Percentiles rank a stretch among this genome's conserved stretches.
Evolutionary conservation across 1,284 basidiomycete genomes (phyloP).

Genomic region (Athelia sp.): DNA sequence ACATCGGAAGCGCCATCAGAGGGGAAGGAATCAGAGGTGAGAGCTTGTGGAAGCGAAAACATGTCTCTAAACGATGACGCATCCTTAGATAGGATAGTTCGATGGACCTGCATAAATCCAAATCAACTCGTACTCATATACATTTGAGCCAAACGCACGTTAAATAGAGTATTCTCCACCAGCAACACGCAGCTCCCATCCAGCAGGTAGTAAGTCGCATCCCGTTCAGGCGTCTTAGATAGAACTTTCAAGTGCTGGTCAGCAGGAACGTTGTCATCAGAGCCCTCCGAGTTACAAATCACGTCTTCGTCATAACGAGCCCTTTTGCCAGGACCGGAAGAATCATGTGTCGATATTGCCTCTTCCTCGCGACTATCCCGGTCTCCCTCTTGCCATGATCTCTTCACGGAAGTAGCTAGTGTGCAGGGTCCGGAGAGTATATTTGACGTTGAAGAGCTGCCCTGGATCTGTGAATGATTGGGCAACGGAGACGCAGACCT

Average conservation of each 20-base stretch:
- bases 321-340: neutral
- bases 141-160: slow-evolving; percentile 37
- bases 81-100: slow-evolving; percentile 56
- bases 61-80: slow-evolving; percentile 56
- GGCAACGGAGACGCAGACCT: too few relatives aligned
- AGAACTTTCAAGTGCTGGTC: too few relatives aligned
- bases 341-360: slow-evolving; percentile 6
- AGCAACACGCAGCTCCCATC: slow-evolving; percentile 60
- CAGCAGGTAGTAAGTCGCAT: slow-evolving; percentile 38
- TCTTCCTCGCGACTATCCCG: too few relatives aligned
- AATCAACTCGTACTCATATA: too few relatives aligned
- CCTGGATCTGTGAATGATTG: too few relatives aligned
- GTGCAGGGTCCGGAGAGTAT: too few relatives aligned
- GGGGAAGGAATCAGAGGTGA: slow-evolving; percentile 14
- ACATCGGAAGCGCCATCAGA: slow-evolving; percentile 56
- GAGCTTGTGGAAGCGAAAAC: slow-evolving; percentile 57
- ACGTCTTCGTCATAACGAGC: neutral
- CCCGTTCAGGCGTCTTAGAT: slow-evolving; percentile 15
- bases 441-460: too few relatives aligned
- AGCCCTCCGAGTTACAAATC: neutral
- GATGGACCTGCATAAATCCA: slow-evolving; percentile 64
- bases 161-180: slow-evolving; percentile 59
- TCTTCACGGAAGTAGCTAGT: too few relatives aligned
- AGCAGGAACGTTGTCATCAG: too few relatives aligned
- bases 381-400: too few relatives aligned